These are phyloP conservation scores for Platanthera zijinensis DNA, from an alignment of 106 monocot species.

Conservation along the genomic window DNA sequence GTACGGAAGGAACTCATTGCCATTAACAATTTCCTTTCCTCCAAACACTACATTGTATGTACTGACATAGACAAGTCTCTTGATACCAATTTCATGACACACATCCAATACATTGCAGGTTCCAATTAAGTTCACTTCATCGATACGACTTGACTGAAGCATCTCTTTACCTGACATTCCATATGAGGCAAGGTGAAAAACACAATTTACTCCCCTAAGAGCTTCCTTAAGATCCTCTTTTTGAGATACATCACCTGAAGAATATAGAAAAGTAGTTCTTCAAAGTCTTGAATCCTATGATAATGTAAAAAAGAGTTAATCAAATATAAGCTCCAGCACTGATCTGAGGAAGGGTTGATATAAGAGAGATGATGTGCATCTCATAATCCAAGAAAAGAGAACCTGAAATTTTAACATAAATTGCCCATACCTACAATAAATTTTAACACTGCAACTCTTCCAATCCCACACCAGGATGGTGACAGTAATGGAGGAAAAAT, in stretches of 20 bases:
- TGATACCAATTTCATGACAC: slow-evolving; percentile 74
- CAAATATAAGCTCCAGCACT: too few relatives aligned
- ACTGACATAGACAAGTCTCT: slow-evolving; percentile 84
- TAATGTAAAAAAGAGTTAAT: background rate
- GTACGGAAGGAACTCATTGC: slow-evolving; percentile 75
- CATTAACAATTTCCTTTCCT: slow-evolving; percentile 85
- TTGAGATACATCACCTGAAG: slow-evolving; percentile 63
- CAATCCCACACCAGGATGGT: background rate
- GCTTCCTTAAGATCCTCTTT: slow-evolving; percentile 72
- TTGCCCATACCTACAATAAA: background rate
- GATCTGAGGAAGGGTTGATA: too few relatives aligned
- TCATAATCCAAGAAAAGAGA: background rate
- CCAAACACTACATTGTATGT: slow-evolving; percentile 99
- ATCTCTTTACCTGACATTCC: slow-evolving; percentile 99
- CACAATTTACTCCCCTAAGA: slow-evolving; percentile 64
- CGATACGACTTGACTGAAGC: slow-evolving; percentile 66
- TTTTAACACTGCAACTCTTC: background rate
- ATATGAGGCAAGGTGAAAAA: slow-evolving; percentile 94
- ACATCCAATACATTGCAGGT: slow-evolving; percentile 86
- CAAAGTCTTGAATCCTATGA: background rate
- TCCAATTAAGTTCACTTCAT: slow-evolving; percentile 75
- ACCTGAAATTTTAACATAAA: background rate
- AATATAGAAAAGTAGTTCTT: background rate
- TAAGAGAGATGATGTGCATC: too few relatives aligned
- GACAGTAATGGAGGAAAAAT: too few relatives aligned